A percentile compares a stretch with the other conserved stretches of the same genome.
These are phyloP conservation scores for Fraxinus xanthoxyloides DNA, from an alignment of 305 asterid genomes.

Conservation along the genomic window DNA sequence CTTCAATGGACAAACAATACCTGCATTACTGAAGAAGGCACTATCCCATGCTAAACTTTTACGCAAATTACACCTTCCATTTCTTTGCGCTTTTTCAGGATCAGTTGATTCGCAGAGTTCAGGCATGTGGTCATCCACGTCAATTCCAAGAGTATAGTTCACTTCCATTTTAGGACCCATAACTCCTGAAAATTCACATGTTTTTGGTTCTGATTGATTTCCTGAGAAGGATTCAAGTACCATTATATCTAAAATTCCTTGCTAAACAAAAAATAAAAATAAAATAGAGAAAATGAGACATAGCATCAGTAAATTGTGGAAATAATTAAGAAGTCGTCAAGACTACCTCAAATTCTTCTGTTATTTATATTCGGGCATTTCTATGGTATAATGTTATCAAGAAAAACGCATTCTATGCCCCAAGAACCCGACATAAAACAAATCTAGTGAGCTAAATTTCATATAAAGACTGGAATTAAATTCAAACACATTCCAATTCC, in stretches of 20 bases:
- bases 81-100: constrained; percentile 41
- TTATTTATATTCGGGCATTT: background rate
- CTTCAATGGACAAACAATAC: constrained; percentile 34
- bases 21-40: constrained; percentile 95
- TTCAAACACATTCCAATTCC: background rate
- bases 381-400: background rate
- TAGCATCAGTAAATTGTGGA: background rate
- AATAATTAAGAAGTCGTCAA: background rate
- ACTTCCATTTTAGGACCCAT: constrained; percentile 29
- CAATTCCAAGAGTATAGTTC: constrained; percentile 22
- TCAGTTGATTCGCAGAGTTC: constrained; percentile 54
- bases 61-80: constrained; percentile 76
- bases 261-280: background rate
- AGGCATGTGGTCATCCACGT: constrained; percentile 38
- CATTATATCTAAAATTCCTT: background rate
- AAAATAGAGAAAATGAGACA: constrained; percentile 1
- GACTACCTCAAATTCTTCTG: background rate
- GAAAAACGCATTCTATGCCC: constrained; percentile 8
- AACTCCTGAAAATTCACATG: constrained; percentile 25
- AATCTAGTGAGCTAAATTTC: background rate
- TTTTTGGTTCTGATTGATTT: constrained; percentile 21
- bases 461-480: background rate
- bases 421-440: constrained; percentile 2
- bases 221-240: constrained; percentile 33
- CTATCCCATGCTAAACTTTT: constrained; percentile 97